A percentile compares a stretch with the other conserved stretches of the same genome.
These are phyloP conservation scores for Andrographis paniculata DNA, from an alignment of 305 asterid species.

Conservation along the genomic window DNA sequence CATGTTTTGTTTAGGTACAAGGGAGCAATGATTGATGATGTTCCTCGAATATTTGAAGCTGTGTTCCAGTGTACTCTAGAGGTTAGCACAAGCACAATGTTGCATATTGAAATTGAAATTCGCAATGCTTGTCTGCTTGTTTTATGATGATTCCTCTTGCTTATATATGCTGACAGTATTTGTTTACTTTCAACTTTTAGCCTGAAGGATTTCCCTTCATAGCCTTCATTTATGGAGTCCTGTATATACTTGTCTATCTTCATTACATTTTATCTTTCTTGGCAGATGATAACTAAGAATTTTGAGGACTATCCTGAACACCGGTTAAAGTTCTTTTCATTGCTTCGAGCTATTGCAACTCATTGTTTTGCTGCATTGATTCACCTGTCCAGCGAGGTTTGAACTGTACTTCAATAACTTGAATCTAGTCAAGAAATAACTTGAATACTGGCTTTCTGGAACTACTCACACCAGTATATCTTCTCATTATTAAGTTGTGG, in stretches of 20 bases:
- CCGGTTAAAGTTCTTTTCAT: slow-evolving; percentile 89
- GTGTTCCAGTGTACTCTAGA: slow-evolving; percentile 96
- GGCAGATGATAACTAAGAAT: slow-evolving; percentile 94
- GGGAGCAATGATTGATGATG: slow-evolving; percentile 90
- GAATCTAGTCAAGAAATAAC: too few relatives aligned
- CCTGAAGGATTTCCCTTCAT: too few relatives aligned
- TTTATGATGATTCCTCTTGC: neutral
- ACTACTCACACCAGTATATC: too few relatives aligned
- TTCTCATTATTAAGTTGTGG: too few relatives aligned
- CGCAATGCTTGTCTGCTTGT: neutral
- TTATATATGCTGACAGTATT: neutral
- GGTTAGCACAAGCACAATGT: slow-evolving; percentile 36
- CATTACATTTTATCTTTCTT: neutral
- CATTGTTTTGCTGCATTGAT: slow-evolving; percentile 91
- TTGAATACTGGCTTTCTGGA: too few relatives aligned
- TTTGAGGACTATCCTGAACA: slow-evolving; percentile 99
- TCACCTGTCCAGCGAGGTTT: slow-evolving; percentile 84
- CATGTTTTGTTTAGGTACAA: slow-evolving; percentile 51
- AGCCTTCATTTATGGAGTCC: too few relatives aligned
- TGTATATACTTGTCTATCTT: too few relatives aligned
- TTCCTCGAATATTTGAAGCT: slow-evolving; percentile 94
- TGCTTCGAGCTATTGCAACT: slow-evolving; percentile 87
- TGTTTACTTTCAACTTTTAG: too few relatives aligned
- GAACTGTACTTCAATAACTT: slow-evolving; percentile 6
- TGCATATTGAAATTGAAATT: neutral